A percentile compares a stretch with the other conserved stretches of the same genome.
These are phyloP conservation scores for Cephaloascus fragrans DNA, from an alignment of 805 yeast genomes.

Conservation along the genomic window DNA sequence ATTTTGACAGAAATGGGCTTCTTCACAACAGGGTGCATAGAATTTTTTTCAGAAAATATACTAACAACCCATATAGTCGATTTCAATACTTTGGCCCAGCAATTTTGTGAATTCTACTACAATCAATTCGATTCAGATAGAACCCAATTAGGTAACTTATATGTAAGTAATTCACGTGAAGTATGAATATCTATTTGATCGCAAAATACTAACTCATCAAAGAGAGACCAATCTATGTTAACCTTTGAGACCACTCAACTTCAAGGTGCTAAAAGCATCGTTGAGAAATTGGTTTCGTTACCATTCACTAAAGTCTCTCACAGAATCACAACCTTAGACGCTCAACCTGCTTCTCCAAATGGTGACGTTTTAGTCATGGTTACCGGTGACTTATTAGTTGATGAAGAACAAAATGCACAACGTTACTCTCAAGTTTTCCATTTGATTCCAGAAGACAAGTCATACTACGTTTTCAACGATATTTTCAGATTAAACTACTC, in stretches of 20 bases:
- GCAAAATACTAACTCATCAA: too few species aligned
- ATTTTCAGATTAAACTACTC: slow-evolving; percentile 89
- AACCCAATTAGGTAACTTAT: slow-evolving; percentile 82
- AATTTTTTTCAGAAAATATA: too few species aligned
- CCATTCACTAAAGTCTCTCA: slow-evolving; percentile 93
- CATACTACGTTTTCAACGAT: slow-evolving; percentile 93
- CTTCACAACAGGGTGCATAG: too few species aligned
- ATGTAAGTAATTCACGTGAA: slow-evolving; percentile 36
- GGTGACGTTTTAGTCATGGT: slow-evolving; percentile 96
- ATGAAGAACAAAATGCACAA: slow-evolving; percentile 92
- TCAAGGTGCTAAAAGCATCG: slow-evolving; percentile 89
- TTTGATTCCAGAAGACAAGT: slow-evolving; percentile 82
- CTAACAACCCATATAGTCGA: too few species aligned
- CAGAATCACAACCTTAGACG: slow-evolving; percentile 90
- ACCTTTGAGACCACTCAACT: slow-evolving; percentile 91
- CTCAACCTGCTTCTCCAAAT: slow-evolving; percentile 91
- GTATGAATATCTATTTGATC: not conserved
- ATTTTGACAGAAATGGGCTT: too few species aligned
- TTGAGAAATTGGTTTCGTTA: slow-evolving; percentile 80
- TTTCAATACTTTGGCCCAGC: slow-evolving; percentile 44
- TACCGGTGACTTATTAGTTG: slow-evolving; percentile 88
- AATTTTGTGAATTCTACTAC: slow-evolving; percentile 92
- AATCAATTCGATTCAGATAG: slow-evolving; percentile 92
- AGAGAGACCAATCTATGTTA: slow-evolving; percentile 94
- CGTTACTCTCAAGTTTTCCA: slow-evolving; percentile 97